Evolutionary conservation across 192 early-diverging fungal genomes (phyloP), one percentile per base, ranked within the genome.

Genomic region (Coemansia sp.): DNA sequence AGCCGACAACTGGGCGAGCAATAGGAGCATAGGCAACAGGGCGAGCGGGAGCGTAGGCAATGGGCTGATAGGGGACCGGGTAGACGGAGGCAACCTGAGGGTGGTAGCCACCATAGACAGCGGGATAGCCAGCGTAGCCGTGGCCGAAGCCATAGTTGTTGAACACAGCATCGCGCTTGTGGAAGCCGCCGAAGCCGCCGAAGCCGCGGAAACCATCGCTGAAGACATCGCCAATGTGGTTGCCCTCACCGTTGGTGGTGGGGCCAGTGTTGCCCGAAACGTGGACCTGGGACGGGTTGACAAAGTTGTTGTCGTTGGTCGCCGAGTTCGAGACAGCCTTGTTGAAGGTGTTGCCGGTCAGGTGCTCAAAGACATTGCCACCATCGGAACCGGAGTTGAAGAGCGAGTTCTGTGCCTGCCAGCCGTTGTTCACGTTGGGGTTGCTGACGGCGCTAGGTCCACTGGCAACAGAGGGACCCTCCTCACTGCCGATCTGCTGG

Each of bases 351-450:
- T 45, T 61, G 42, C 55, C 71, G 0, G 37, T 24, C 6, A 53
- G 23, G 22, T 47, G 47, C 35, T 49, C 23, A 34, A 74, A 55
- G 13, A 43, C 22, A 60, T 66, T 67, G 46, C 52, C 55, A 15
- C 64, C 71, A 42, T 58, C 55, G 32, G 22, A n/a, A 24, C 71
- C 44, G 28, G 38, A 25, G 37, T 45, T 38, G n/a, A 61, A 23
- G 15, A 66, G 29, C 44, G 70, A 61, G 63, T 60, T 60, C 26
- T 48, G 53, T 1, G 26, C n/a, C 54, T 73, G 63, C 39, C 33
- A 24, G 18, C 70, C 70, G 50, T 58, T 61, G 70, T 73, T 73
- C 28, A 62, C 44, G 50, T 73, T 73, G 14, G 58, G 50, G 50
- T 57, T 33, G 58, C 34, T 50, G 44, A 73, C 43, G 7, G 70